phyloP scores from a whole-genome alignment of 768 basidiomycete species.

The Mycena chlorophos region DNA sequence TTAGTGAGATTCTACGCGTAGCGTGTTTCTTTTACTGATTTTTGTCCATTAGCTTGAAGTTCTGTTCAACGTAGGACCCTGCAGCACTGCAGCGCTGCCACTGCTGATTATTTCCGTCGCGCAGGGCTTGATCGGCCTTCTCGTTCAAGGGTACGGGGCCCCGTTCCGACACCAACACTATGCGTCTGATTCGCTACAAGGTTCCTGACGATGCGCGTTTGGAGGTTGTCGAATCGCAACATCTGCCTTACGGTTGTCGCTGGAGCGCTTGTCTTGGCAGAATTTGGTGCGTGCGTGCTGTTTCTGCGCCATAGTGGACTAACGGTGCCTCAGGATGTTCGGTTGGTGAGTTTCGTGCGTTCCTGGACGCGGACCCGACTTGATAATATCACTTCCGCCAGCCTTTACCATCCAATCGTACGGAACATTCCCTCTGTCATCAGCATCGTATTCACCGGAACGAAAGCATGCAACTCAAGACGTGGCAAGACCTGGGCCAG shows the following conservation, averaged over 20 bases:
- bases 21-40: background rate
- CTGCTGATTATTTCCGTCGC: background rate
- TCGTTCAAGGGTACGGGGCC: conserved; percentile 50
- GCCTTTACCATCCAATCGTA: conserved; percentile 52
- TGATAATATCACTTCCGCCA: conserved; percentile 19
- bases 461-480: conserved; percentile 42
- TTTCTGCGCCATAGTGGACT: background rate
- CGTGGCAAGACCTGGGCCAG: conserved; percentile 43
- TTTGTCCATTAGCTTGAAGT: conserved; percentile 48
- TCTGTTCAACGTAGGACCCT: conserved; percentile 48
- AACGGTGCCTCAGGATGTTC: conserved; percentile 36
- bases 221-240: conserved; percentile 51
- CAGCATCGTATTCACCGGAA: conserved; percentile 2
- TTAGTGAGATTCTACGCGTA: conserved; percentile 35
- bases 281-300: conserved; percentile 44
- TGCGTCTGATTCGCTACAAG: conserved; percentile 23
- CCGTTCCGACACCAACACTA: background rate
- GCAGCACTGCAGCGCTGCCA: background rate
- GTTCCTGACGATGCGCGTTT: conserved; percentile 46
- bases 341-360: conserved; percentile 36
- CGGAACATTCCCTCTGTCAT: conserved; percentile 18
- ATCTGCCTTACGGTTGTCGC: conserved; percentile 41
- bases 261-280: conserved; percentile 44
- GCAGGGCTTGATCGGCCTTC: conserved; percentile 54
- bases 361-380: conserved; percentile 1